Percentiles rank a stretch among this genome's conserved stretches.
Conservation (phyloP, 352 stramenopile species). For the Sclerospora graminicola region DNA sequence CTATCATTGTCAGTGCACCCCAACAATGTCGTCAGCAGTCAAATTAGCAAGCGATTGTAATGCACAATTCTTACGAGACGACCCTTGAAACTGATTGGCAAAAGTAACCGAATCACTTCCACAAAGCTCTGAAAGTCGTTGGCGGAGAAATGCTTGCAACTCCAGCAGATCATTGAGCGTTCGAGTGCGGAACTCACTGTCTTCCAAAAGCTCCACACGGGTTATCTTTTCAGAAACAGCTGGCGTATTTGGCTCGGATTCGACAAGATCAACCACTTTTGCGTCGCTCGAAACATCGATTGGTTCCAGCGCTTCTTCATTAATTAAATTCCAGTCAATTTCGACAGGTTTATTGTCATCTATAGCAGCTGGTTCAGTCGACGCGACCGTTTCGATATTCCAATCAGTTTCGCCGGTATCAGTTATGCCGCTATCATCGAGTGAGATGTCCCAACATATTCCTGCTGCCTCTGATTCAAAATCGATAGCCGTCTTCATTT, state of each 20-base stretch:
- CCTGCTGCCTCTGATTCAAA: slow-evolving; percentile 48
- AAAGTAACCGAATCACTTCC: slow-evolving; percentile 44
- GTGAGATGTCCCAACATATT: slow-evolving; percentile 68
- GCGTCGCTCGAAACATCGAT: slow-evolving; percentile 3
- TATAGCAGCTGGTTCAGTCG: slow-evolving; percentile 9
- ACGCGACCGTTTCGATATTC: slow-evolving; percentile 40
- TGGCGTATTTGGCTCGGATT: slow-evolving; percentile 3
- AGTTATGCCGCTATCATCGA: slow-evolving; percentile 25
- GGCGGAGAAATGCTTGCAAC: slow-evolving; percentile 48
- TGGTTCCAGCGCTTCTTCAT: slow-evolving; percentile 23
- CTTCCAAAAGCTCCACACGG: slow-evolving; percentile 39
- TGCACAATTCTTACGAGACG: slow-evolving; percentile 27
- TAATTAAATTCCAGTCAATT: slow-evolving; percentile 76
- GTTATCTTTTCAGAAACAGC: slow-evolving; percentile 12
- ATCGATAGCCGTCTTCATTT: slow-evolving; percentile 16
- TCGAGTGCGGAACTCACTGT: slow-evolving; percentile 45
- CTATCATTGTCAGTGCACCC: slow-evolving; percentile 12
- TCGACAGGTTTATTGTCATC: slow-evolving; percentile 30
- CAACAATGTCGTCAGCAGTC: slow-evolving; percentile 7
- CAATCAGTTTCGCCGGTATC: slow-evolving; percentile 45
- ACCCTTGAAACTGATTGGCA: slow-evolving; percentile 64
- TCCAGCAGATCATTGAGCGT: slow-evolving; percentile 73
- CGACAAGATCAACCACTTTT: slow-evolving; percentile 3
- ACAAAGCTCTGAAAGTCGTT: slow-evolving; percentile 40
- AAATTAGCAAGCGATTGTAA: not conserved